Base-by-base conservation (phyloP, 768 basidiomycete species). In the Phlegmacium glaucopus region DNA sequence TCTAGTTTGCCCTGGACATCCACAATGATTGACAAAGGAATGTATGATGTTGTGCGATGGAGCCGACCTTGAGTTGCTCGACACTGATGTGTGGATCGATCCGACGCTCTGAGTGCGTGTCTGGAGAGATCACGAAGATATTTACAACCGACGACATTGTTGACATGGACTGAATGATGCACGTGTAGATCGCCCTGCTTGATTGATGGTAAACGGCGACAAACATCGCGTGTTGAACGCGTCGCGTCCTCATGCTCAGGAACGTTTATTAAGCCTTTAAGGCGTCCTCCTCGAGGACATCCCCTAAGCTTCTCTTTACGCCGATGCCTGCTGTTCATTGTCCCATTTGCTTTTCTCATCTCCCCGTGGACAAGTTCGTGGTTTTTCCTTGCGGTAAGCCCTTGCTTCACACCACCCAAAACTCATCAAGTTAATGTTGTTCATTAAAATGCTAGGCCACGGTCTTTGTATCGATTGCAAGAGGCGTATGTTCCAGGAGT, bases 51-150 rank as follows among this genome's bases (percentile, higher is more conserved):
- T 35, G 35, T 34, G n/a, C 35, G 38, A 36, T 36, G 46, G 51
- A 54, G 56, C 44, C 40, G 26, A 92, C 93, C 81, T 96, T 97
- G 55, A 97, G 83, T 56, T 88, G 79, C 29, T 75, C 75, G 41
- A 97, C 75, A 0, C 88, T 86, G 26, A 83, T 68, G 52, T 83
- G 78, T 18, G 83, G 78, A 57, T 94, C 89, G 51, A 91, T 80
- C 0, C 88, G 79, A 39, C 95, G 80, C 67, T 98, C 95, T 0
- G 91, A 92, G 53, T 81, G 86, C 2, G 94, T 95, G 61, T 96
- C 92, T 6, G 84, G 85, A 8, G 94, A 97, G 10, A 79, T 63
- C 6, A 98, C 84, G 55, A 83, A 93, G 37, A 96, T 69, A 44
- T 79, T 87, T 39, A 91, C 72, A 34, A 65, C 53, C 28, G 52